Base-by-base conservation (phyloP, 176 grass and related monocot species). In the Urochloa ruziziensis region DNA sequence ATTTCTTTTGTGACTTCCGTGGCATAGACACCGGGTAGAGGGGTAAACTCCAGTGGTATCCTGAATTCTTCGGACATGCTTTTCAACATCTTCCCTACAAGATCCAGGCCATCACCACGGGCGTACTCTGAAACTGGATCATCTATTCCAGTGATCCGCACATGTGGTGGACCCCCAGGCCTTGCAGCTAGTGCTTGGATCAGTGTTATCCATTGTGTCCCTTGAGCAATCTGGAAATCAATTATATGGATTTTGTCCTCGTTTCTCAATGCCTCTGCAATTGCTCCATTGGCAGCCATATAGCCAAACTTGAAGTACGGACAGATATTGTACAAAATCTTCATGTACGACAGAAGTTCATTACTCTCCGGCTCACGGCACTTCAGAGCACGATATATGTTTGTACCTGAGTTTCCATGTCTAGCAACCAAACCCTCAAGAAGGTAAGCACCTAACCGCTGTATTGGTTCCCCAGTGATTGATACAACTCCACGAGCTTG, bases 161-260 rank as follows among this genome's bases (percentile, higher is more conserved):
- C 91, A 90, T 87, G 87, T 58, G 96, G 96, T 36, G 96, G 96
- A 30, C 96, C 96, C 27, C 89, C 91, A 58, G 96, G 96, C 73
- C 93, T 87, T 54, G 93, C 93, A 59, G 96, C 93, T 58, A 98
- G 74, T 0, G 96, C 96, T 87, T 95, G 93, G 82, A 98, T 95
- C 74, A 98, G 87, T 56, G 96, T 98, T 79, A 98, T 82, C 96
- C 96, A 98, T 78, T 98, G 96, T 68, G 96, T 95, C 37, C 96
- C 96, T 92, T 98, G 96, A 86, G 93, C 89, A 84, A 98, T 98
- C 78, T 98, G 96, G 46, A 98, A 98, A 91, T 98, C 96, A 77
- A 98, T 89, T 82, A 98, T 95, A 82, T 98, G 93, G 77, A 98
- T 98, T 32, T 67, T 91, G 91, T 95, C 87, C 77, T 98, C 96